Evolutionary conservation across 1,284 basidiomycete species (phyloP).

Genomic region (Boletus chippewaensis): DNA sequence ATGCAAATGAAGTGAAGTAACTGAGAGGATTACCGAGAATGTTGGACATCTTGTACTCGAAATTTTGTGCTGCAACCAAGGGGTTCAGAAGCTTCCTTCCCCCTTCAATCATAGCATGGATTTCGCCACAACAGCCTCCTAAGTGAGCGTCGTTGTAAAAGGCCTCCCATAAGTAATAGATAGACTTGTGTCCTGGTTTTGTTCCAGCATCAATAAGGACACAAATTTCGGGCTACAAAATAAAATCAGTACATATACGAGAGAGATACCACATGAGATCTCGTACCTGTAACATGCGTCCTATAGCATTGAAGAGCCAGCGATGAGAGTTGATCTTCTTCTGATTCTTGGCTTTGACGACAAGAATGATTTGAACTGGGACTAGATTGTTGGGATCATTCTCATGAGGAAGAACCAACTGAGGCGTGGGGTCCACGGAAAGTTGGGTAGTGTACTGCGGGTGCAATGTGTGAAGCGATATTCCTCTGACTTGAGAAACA

Average conservation of each 20-base stretch:
- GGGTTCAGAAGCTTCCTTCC: slow-evolving; percentile 92
- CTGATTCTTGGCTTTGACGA: slow-evolving; percentile 94
- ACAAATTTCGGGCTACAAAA: slow-evolving; percentile 76
- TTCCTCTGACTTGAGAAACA: background rate
- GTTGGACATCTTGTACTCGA: slow-evolving; percentile 98
- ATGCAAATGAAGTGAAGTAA: background rate
- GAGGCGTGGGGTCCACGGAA: slow-evolving; percentile 85
- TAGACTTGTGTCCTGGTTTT: slow-evolving; percentile 92
- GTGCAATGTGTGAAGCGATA: slow-evolving; percentile 7
- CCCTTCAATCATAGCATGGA: slow-evolving; percentile 90
- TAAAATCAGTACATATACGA: slow-evolving; percentile 1
- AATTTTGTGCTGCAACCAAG: slow-evolving; percentile 92
- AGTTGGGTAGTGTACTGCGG: slow-evolving; percentile 81
- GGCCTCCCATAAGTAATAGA: slow-evolving; percentile 96
- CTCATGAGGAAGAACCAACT: slow-evolving; percentile 83
- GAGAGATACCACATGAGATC: background rate
- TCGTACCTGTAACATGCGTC: slow-evolving; percentile 65
- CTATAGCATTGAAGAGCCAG: slow-evolving; percentile 98
- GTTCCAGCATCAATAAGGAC: slow-evolving; percentile 93
- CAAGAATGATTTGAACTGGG: slow-evolving; percentile 93
- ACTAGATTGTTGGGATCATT: slow-evolving; percentile 89
- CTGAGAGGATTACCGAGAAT: slow-evolving; percentile 63
- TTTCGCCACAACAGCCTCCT: slow-evolving; percentile 85
- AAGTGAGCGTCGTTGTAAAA: slow-evolving; percentile 73
- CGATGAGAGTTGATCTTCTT: slow-evolving; percentile 97